Conservation (phyloP, 306 rosid genomes). For the Myrica gale region DNA sequence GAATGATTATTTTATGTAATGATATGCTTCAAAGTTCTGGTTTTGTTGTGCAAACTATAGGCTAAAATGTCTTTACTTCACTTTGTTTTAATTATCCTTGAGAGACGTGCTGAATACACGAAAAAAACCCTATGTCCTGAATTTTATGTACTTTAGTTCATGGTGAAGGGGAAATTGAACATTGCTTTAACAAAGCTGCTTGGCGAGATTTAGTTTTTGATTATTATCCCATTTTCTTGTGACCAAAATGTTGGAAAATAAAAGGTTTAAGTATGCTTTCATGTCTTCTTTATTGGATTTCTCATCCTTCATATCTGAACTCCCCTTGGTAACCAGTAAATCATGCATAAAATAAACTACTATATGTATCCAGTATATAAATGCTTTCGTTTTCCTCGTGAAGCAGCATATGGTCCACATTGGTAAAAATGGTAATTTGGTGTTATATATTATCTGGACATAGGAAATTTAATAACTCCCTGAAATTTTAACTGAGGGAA, state of each 20-base stretch:
- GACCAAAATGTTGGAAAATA: background rate
- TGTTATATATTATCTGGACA: slow-evolving; percentile 39
- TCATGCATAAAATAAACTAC: background rate
- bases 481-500: slow-evolving; percentile 62
- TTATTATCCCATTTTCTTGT: background rate
- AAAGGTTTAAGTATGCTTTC: background rate
- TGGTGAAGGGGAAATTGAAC: background rate
- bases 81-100: too few species aligned
- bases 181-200: background rate
- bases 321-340: background rate
- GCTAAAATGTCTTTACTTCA: too few species aligned
- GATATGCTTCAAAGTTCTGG: background rate
- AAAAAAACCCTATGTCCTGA: background rate
- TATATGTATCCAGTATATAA: background rate
- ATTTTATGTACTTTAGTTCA: background rate
- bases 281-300: background rate
- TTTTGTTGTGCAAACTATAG: background rate
- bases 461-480: slow-evolving; percentile 45
- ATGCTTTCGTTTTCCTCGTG: too few species aligned
- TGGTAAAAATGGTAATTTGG: slow-evolving; percentile 24
- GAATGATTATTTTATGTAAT: background rate
- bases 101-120: background rate
- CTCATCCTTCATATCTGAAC: background rate
- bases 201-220: background rate
- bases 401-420: background rate